Conservation (phyloP, 2,329 filamentous ascomycete species). For the Epichloe sp. region DNA sequence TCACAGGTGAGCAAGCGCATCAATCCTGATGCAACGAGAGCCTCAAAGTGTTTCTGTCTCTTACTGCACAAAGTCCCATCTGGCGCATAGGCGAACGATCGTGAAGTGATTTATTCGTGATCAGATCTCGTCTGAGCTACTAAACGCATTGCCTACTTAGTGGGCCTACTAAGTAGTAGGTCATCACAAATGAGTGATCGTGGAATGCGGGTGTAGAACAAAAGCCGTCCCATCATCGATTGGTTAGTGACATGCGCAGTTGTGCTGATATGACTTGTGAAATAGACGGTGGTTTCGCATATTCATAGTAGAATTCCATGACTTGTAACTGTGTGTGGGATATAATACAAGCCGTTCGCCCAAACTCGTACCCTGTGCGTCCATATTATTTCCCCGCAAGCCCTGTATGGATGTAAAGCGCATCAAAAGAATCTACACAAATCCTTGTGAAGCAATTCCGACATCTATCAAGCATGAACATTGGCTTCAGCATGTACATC, state of each 20-base stretch:
- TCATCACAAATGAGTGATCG: neutral
- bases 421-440: neutral
- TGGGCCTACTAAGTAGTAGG: neutral
- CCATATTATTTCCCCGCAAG: neutral
- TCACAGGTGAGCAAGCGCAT: too few relatives aligned
- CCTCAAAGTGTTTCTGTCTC: too few relatives aligned
- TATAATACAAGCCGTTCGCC: neutral
- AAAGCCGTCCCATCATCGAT: neutral
- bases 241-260: neutral
- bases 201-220: neutral
- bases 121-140: too few relatives aligned
- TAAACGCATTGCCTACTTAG: too few relatives aligned
- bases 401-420: neutral
- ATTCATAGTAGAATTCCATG: neutral
- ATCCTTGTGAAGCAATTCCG: neutral
- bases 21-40: too few relatives aligned
- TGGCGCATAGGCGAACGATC: too few relatives aligned
- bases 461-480: neutral
- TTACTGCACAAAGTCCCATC: too few relatives aligned
- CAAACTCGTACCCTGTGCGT: neutral
- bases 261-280: neutral
- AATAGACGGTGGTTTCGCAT: neutral
- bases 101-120: too few relatives aligned
- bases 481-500: conserved; percentile 36
- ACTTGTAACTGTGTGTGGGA: neutral